These are phyloP conservation scores for Pulveroboletus sp. DNA, from an alignment of 768 basidiomycete genomes.

Conservation along the genomic window DNA sequence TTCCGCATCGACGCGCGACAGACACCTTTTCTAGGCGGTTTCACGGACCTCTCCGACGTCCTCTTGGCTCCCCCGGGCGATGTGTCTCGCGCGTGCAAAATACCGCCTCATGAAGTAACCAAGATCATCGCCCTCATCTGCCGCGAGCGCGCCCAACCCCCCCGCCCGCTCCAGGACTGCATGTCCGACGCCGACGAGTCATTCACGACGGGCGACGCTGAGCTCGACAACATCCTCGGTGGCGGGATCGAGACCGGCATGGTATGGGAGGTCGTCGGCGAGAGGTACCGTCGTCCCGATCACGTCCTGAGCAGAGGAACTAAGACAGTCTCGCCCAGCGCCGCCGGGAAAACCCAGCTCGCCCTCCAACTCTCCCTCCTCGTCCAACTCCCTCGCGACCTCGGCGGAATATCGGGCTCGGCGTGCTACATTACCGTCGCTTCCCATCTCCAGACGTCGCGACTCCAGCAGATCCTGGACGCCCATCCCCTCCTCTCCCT, in stretches of 20 bases:
- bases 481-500: slow-evolving; percentile 45
- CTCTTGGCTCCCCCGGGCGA: slow-evolving; percentile 47
- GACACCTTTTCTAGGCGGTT: slow-evolving; percentile 38
- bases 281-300: slow-evolving; percentile 55
- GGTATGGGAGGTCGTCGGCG: slow-evolving; percentile 85
- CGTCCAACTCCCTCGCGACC: slow-evolving; percentile 61
- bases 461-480: slow-evolving; percentile 63
- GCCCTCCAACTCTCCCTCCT: slow-evolving; percentile 78
- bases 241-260: slow-evolving; percentile 78
- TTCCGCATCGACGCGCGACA: not conserved
- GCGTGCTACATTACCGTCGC: slow-evolving; percentile 78
- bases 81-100: slow-evolving; percentile 52
- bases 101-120: slow-evolving; percentile 47
- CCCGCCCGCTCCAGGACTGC: slow-evolving; percentile 41
- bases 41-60: slow-evolving; percentile 46
- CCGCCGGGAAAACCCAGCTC: slow-evolving; percentile 92
- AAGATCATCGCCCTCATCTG: slow-evolving; percentile 50
- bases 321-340: slow-evolving; percentile 45
- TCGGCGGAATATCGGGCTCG: slow-evolving; percentile 61
- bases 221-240: slow-evolving; percentile 65
- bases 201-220: slow-evolving; percentile 71
- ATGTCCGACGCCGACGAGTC: slow-evolving; percentile 38
- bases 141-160: slow-evolving; percentile 36
- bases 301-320: not conserved
- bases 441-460: slow-evolving; percentile 59